A percentile compares a stretch with the other conserved stretches of the same genome.
Evolutionary conservation across 805 yeast species (phyloP).

Genomic region (Lachancea thermotolerans): DNA sequence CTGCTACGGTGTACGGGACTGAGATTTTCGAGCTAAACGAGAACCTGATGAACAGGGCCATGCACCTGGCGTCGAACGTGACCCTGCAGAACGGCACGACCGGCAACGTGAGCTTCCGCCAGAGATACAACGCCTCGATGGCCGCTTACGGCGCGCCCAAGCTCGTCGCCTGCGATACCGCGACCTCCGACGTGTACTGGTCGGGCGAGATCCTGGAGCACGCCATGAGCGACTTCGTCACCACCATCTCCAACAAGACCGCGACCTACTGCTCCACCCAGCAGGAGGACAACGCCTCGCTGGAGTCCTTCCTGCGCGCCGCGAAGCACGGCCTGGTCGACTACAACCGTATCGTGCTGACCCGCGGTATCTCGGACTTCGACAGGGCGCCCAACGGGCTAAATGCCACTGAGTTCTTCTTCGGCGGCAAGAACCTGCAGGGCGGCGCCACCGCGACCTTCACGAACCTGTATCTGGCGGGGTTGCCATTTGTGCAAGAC

Average conservation of each 20-base stretch:
- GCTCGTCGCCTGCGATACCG: constrained; percentile 48
- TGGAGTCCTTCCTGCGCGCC: constrained; percentile 52
- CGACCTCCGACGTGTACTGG: constrained; percentile 57
- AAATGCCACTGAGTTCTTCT: constrained; percentile 44
- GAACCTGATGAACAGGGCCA: constrained; percentile 51
- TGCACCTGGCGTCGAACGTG: constrained; percentile 43
- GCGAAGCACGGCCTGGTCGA: constrained; percentile 49
- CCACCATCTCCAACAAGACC: constrained; percentile 49
- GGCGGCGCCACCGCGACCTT: constrained; percentile 48
- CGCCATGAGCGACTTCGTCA: constrained; percentile 42
- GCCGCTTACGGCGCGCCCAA: constrained; percentile 46
- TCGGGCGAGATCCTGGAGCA: constrained; percentile 46
- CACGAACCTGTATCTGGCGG: constrained; percentile 47
- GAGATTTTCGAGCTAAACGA: constrained; percentile 60
- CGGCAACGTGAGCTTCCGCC: constrained; percentile 40
- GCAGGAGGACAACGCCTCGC: constrained; percentile 62
- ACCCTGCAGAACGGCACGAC: constrained; percentile 40
- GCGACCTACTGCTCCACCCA: constrained; percentile 56
- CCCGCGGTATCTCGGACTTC: constrained; percentile 59
- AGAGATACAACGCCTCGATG: constrained; percentile 37
- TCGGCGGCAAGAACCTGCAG: constrained; percentile 34
- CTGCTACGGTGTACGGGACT: constrained; percentile 52
- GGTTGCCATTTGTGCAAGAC: constrained; percentile 48
- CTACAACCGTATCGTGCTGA: constrained; percentile 47
- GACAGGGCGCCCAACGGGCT: constrained; percentile 44